Evolutionary conservation across 345 rosid species (phyloP).

Genomic region (Acer campestre): DNA sequence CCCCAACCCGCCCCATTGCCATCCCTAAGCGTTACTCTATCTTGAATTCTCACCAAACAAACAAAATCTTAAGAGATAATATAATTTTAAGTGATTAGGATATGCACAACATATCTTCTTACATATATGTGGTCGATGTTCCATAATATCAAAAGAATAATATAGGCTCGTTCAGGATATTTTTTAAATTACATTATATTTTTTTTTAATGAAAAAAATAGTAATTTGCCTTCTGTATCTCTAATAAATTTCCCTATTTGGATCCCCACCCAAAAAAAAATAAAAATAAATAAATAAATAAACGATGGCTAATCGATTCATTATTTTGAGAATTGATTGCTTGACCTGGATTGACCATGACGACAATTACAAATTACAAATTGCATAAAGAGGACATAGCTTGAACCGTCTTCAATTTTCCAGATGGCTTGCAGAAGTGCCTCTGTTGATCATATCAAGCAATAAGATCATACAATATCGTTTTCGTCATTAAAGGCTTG

Average conservation of each 20-base stretch:
- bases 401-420: neutral
- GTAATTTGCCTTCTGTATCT: too few species aligned
- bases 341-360: neutral
- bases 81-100: neutral
- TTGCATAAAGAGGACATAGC: too few species aligned
- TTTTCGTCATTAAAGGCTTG: neutral
- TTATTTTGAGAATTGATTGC: neutral
- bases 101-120: neutral
- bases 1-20: too few species aligned
- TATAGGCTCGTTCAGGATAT: neutral
- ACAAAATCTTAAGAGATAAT: neutral
- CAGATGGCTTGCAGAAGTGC: neutral
- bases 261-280: too few species aligned
- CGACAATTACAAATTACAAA: neutral
- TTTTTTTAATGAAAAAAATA: too few species aligned
- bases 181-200: too few species aligned
- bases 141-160: neutral
- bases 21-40: neutral
- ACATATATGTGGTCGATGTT: neutral
- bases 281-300: neutral
- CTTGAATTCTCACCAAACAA: neutral
- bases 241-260: too few species aligned
- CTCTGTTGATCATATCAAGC: neutral
- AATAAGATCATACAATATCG: neutral
- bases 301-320: neutral